These are phyloP conservation scores for Capsicum baccatum DNA, from an alignment of 257 asterid genomes.

Conservation along the genomic window DNA sequence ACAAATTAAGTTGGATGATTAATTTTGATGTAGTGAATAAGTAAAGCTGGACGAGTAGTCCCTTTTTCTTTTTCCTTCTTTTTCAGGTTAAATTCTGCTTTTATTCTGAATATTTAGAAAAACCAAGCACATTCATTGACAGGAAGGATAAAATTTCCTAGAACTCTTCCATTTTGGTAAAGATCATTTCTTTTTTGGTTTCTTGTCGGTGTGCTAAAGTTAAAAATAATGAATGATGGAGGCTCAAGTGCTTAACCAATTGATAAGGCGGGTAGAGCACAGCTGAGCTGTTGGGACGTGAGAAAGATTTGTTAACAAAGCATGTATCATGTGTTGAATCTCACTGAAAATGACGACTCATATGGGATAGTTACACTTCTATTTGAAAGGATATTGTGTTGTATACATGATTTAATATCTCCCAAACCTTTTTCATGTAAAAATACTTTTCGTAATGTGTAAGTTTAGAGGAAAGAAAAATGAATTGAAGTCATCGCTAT, in stretches of 20 bases:
- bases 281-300: not conserved
- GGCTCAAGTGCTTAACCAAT: not conserved
- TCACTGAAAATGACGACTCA: not conserved
- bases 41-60: too few species aligned
- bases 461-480: not conserved
- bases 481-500: not conserved
- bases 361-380: not conserved
- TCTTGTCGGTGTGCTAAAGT: not conserved
- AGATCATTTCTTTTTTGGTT: not conserved
- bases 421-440: not conserved
- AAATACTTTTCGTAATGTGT: not conserved
- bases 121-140: too few species aligned
- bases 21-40: too few species aligned
- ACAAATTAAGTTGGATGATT: too few species aligned
- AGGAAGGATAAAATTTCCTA: not conserved
- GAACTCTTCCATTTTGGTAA: too few species aligned
- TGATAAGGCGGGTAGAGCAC: not conserved
- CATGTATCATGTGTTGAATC: not conserved
- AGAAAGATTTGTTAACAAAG: not conserved
- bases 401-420: too few species aligned
- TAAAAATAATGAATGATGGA: not conserved
- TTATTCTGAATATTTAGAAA: too few species aligned
- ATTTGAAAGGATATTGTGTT: too few species aligned
- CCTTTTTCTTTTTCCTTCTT: not conserved
- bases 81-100: too few species aligned